Evolutionary conservation across 805 yeast genomes (phyloP), one percentile per base, ranked within the genome.

Genomic region (Metschnikowia aberdeeniae): DNA sequence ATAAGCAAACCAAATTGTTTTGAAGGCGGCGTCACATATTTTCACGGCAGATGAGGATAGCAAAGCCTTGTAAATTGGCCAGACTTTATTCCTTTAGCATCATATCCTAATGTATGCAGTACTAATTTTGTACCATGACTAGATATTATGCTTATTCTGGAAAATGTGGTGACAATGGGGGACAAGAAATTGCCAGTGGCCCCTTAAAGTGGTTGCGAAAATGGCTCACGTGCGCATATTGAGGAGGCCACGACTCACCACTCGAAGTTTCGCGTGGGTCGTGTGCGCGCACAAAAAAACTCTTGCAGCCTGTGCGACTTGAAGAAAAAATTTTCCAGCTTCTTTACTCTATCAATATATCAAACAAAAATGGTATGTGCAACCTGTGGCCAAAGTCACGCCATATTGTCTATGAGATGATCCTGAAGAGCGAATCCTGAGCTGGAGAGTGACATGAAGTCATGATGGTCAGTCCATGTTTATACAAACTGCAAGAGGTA

Each of bases 331-430:
- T 48, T 52, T 50, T 44, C 43, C 48, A 35, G 12, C 45, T 41
- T 42, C 39, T 47, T 40, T 30, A 40, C 53, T 43, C 40, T 42
- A 50, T 45, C 42, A 37, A 36, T 44, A 44, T 26, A 44, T 33
- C 41, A 47, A 42, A 40, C 48, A 44, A 52, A 46, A 36, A 52
- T 52, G 57, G 57, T 54, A 54, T 54, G 57, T 54, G 34, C 24
- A 11, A 22, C 42, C 29, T 4, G 42, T 12, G 27, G 17, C 20
- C 10, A 14, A 12, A n/a, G 36, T 4, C 5, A 29, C 13, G 31
- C 13, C 12, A 11, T 29, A n/a, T 36, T 9, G 34, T 22, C 8
- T 22, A 22, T 22, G 26, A 22, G 26, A 22, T 22, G 26, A 22
- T 3, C 26, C 26, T 22, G 26, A 22, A 22, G 17, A 17, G 17